A percentile compares a stretch with the other conserved stretches of the same genome.
phyloP scores from a whole-genome alignment of 2,329 filamentous ascomycete genomes.

The Colletotrichum orbiculare region DNA sequence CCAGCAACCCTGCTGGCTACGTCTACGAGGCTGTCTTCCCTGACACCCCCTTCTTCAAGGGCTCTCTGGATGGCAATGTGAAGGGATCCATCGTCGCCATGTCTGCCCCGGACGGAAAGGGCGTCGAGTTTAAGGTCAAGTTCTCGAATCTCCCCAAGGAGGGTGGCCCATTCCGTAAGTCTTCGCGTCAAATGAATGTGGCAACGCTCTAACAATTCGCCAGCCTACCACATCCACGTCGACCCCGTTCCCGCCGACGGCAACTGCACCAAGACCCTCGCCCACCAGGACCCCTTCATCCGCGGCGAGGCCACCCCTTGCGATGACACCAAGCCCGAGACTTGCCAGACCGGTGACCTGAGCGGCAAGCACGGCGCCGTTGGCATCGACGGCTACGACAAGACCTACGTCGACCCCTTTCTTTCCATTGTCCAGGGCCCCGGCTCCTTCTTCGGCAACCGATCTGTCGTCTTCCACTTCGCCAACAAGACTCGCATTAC shows the following conservation, averaged over 20 bases:
- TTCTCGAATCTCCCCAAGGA: slow-evolving; percentile 69
- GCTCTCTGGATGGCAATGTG: slow-evolving; percentile 62
- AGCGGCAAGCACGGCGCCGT: slow-evolving; percentile 79
- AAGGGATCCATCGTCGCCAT: slow-evolving; percentile 62
- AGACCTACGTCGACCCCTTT: slow-evolving; percentile 66
- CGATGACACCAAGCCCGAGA: slow-evolving; percentile 64
- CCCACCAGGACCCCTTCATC: slow-evolving; percentile 77
- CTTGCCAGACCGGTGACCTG: slow-evolving; percentile 82
- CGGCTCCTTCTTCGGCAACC: slow-evolving; percentile 72
- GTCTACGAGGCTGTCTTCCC: slow-evolving; percentile 69
- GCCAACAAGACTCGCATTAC: slow-evolving; percentile 72
- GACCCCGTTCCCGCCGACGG: slow-evolving; percentile 71
- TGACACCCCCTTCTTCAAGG: slow-evolving; percentile 61
- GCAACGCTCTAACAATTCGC: slow-evolving; percentile 34
- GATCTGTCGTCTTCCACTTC: slow-evolving; percentile 73
- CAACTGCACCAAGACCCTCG: slow-evolving; percentile 76
- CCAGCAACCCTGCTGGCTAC: slow-evolving; percentile 65
- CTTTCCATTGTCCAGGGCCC: slow-evolving; percentile 63
- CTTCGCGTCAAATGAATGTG: neutral
- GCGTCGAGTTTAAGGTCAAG: slow-evolving; percentile 65
- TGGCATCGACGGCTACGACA: slow-evolving; percentile 55
- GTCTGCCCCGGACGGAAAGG: slow-evolving; percentile 60
- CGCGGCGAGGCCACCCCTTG: slow-evolving; percentile 73
- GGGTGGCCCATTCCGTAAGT: slow-evolving; percentile 70
- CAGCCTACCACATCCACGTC: slow-evolving; percentile 80